Evolutionary conservation across 495 filamentous ascomycete species (phyloP).

Genomic region (Penicillium herquei): DNA sequence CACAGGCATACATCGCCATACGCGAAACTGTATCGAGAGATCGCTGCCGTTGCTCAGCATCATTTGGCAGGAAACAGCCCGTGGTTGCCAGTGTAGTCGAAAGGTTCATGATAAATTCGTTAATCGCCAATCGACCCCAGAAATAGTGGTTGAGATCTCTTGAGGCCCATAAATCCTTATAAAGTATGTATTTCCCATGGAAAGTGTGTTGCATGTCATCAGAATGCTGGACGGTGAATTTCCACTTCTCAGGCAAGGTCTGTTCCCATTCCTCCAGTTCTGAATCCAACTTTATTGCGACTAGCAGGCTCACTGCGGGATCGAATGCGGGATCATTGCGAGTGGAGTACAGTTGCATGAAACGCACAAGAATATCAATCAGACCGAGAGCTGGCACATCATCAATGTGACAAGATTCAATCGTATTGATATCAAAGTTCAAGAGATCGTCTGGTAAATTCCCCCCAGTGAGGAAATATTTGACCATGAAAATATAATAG

Average conservation of each 20-base stretch:
- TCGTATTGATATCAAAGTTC: constrained; percentile 12
- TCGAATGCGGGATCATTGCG: constrained; percentile 3
- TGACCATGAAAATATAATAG: constrained; percentile 19
- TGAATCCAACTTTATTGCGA: constrained; percentile 7
- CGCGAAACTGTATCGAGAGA: constrained; percentile 15
- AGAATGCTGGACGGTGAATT: constrained; percentile 11
- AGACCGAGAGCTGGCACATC: constrained; percentile 13
- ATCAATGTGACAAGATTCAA: background rate
- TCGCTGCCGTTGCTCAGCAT: constrained; percentile 14
- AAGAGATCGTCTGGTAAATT: constrained; percentile 9
- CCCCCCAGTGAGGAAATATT: constrained; percentile 16
- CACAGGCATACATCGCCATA: constrained; percentile 21
- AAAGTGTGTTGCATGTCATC: constrained; percentile 10
- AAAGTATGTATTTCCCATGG: constrained; percentile 16
- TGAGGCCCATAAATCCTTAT: constrained; percentile 17
- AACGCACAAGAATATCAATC: constrained; percentile 22
- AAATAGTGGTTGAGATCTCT: constrained; percentile 21
- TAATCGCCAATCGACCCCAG: constrained; percentile 19
- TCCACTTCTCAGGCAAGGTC: constrained; percentile 14
- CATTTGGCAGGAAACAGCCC: background rate
- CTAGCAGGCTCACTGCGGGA: background rate
- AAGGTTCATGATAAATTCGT: constrained; percentile 16
- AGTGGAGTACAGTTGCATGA: constrained; percentile 14
- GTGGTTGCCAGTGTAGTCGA: constrained; percentile 2
- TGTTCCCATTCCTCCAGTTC: constrained; percentile 23